These are phyloP conservation scores for Penicillium longicatenatum DNA, from an alignment of 495 filamentous ascomycete genomes.

Conservation along the genomic window DNA sequence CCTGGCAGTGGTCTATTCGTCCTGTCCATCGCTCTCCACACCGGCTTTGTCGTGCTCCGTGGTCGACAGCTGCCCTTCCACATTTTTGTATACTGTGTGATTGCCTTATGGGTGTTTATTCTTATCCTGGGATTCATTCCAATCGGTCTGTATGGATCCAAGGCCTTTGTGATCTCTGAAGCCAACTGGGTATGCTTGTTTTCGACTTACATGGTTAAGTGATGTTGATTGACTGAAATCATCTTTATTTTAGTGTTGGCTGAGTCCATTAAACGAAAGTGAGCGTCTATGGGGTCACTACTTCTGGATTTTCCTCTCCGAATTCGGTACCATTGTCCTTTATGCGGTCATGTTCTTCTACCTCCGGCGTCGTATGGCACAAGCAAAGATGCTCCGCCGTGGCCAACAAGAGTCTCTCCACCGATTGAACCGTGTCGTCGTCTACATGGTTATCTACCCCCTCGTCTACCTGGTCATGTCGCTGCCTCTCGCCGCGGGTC, in stretches of 20 bases:
- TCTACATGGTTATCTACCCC: slow-evolving; percentile 74
- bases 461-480: slow-evolving; percentile 70
- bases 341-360: slow-evolving; percentile 65
- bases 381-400: slow-evolving; percentile 37
- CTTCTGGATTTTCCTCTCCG: slow-evolving; percentile 72
- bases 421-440: slow-evolving; percentile 51
- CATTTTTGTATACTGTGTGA: slow-evolving; percentile 50
- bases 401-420: slow-evolving; percentile 40
- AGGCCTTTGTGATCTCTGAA: slow-evolving; percentile 57
- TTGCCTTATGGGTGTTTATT: slow-evolving; percentile 58
- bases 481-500: slow-evolving; percentile 66
- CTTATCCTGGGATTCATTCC: slow-evolving; percentile 58
- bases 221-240: slow-evolving; percentile 9
- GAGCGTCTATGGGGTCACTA: slow-evolving; percentile 74
- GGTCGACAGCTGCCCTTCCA: slow-evolving; percentile 56
- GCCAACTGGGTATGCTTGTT: slow-evolving; percentile 42
- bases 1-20: slow-evolving; percentile 70
- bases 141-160: slow-evolving; percentile 49
- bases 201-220: neutral
- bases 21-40: slow-evolving; percentile 66
- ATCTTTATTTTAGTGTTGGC: slow-evolving; percentile 65
- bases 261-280: slow-evolving; percentile 56
- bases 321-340: slow-evolving; percentile 62
- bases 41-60: slow-evolving; percentile 60
- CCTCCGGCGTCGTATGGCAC: slow-evolving; percentile 49